Base-by-base conservation (phyloP, 2,329 filamentous ascomycete genomes). In the Gaeumannomyces sp. region DNA sequence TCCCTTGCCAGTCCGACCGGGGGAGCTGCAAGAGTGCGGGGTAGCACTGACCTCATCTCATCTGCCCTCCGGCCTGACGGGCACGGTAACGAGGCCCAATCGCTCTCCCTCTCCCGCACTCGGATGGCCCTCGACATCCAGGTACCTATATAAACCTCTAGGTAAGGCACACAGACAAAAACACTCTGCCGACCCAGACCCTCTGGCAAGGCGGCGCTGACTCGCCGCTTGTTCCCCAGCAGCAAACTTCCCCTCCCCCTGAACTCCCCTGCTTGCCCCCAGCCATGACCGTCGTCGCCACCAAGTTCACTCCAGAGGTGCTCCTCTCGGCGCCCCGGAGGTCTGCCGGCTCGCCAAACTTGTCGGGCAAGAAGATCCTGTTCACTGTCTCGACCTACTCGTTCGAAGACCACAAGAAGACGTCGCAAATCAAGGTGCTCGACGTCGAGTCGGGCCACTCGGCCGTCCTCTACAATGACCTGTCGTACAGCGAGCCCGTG, bases 361-460 rank as follows among this genome's bases (percentile, higher is more conserved):
- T 81, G 53, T 80, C 84, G 63, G 89, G 89, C 59, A 85, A 84
- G 64, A 80, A 84, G 65, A 81, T 89, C 60, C 76, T 93, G 33
- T 92, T 89, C 72, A 86, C 86, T 58, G 80, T 87, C 22, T 91
- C 89, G 0, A 86, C 88, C 1, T 97, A 96, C 75, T 93, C 87
- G 6, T 97, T 97, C 75, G 81, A 89, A 56, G 82, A 85, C 0
- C 92, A 96, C 73, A 81, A 82, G 60, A 89, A 89, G 73, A 84
- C 82, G 6, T 82, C 80, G 66, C 88, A 93, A 77, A 88, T 90
- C 69, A 69, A 88, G 25, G 75, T 94, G 31, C 78, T 97, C 57
- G 87, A 94, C 69, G 81, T 93, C 66, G 78, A 83, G 60, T 85
- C 84, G 10, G 88, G 89, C 45, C 81, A 89, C 62, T 88, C 88